Evolutionary conservation across 345 rosid genomes (phyloP).

Genomic region (Boechera retrofracta): DNA sequence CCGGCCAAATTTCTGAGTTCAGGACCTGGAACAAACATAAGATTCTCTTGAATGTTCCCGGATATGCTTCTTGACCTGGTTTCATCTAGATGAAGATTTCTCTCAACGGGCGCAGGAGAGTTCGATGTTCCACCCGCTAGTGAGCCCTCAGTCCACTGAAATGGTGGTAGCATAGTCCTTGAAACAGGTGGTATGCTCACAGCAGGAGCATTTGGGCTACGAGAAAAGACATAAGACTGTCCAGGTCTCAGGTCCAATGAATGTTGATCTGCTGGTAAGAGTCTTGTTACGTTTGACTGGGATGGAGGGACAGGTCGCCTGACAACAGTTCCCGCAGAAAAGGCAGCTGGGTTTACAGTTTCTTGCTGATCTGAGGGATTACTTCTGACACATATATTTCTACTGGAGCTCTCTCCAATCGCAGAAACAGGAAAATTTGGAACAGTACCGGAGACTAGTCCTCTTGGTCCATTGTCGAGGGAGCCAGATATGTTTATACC

Average conservation of each 20-base stretch:
- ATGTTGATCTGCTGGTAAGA: slow-evolving; percentile 52
- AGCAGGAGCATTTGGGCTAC: slow-evolving; percentile 45
- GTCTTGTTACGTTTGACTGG: slow-evolving; percentile 52
- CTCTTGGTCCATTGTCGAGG: slow-evolving; percentile 57
- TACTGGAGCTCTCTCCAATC: slow-evolving; percentile 55
- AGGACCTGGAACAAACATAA: slow-evolving; percentile 57
- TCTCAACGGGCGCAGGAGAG: slow-evolving; percentile 49
- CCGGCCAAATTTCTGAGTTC: slow-evolving; percentile 54
- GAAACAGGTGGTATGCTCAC: slow-evolving; percentile 60
- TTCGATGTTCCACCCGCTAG: slow-evolving; percentile 53
- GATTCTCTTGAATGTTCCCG: slow-evolving; percentile 53
- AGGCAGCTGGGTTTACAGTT: slow-evolving; percentile 51
- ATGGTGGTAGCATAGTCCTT: slow-evolving; percentile 52
- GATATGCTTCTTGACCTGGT: slow-evolving; percentile 52
- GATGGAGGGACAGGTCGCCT: slow-evolving; percentile 53
- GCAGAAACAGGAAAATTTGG: slow-evolving; percentile 52
- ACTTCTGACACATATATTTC: slow-evolving; percentile 62
- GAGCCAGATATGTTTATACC: slow-evolving; percentile 50
- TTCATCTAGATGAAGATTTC: slow-evolving; percentile 54
- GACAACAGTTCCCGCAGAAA: slow-evolving; percentile 57
- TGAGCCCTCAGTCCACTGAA: slow-evolving; percentile 63
- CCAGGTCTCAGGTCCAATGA: slow-evolving; percentile 54
- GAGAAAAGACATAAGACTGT: slow-evolving; percentile 46
- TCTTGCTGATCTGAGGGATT: slow-evolving; percentile 62
- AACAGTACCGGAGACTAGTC: slow-evolving; percentile 45